These are phyloP conservation scores for Paramarasmius palmivorus DNA, from an alignment of 1,284 basidiomycete genomes.

Conservation along the genomic window DNA sequence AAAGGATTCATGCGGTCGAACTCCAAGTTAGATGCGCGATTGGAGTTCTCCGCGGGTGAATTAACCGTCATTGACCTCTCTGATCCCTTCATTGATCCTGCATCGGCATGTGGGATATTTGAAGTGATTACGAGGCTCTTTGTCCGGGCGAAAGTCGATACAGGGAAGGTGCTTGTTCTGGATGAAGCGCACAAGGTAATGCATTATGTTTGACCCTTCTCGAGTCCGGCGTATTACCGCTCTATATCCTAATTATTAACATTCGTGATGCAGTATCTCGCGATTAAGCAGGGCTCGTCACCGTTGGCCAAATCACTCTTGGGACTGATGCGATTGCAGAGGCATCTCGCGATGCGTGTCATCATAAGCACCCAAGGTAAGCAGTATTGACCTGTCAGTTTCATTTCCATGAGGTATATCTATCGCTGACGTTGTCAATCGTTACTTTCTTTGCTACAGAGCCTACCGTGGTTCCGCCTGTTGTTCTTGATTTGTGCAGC, in stretches of 20 bases:
- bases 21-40: conserved; percentile 20
- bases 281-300: conserved; percentile 41
- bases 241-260: neutral
- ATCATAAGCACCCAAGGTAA: conserved; percentile 73
- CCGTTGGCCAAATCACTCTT: conserved; percentile 61
- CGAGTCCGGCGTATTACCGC: too few species aligned
- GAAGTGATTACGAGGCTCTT: conserved; percentile 69
- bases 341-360: conserved; percentile 70
- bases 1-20: conserved; percentile 46
- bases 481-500: conserved; percentile 67
- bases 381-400: conserved; percentile 1
- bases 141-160: conserved; percentile 57
- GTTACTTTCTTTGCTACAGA: conserved; percentile 39
- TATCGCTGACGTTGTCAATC: neutral
- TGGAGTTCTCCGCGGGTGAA: conserved; percentile 51
- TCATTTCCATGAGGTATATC: neutral
- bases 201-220: too few species aligned
- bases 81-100: conserved; percentile 70
- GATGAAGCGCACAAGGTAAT: conserved; percentile 77
- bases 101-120: conserved; percentile 67
- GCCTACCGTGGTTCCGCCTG: conserved; percentile 69
- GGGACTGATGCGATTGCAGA: conserved; percentile 65
- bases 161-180: conserved; percentile 71
- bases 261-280: conserved; percentile 52
- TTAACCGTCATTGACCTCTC: conserved; percentile 69